phyloP scores from a whole-genome alignment of 1,284 basidiomycete genomes.

The Tausonia pullulans region DNA sequence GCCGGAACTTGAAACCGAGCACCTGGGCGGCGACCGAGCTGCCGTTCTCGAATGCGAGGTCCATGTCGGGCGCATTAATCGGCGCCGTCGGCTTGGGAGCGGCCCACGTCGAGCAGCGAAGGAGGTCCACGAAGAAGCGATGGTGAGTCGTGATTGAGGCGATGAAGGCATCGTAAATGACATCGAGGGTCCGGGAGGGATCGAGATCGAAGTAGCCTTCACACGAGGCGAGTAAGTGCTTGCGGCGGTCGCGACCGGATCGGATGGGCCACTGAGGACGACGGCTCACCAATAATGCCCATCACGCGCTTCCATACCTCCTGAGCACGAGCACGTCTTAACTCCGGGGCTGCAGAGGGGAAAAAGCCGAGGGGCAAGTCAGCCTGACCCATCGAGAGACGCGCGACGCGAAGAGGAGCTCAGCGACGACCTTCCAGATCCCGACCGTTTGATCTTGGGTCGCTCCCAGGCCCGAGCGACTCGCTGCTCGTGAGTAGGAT shows the following conservation, averaged over 20 bases:
- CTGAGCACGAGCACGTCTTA: conserved; percentile 47
- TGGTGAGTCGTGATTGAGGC: conserved; percentile 72
- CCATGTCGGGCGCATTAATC: conserved; percentile 24
- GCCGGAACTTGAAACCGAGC: conserved; percentile 87
- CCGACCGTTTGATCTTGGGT: conserved; percentile 8
- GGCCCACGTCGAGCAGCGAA: conserved; percentile 74
- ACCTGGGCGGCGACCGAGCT: conserved; percentile 70
- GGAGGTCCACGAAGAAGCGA: conserved; percentile 79
- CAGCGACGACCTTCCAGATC: conserved; percentile 10
- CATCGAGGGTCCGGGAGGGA: conserved; percentile 83
- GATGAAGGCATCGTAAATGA: conserved; percentile 84
- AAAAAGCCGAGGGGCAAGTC: background rate
- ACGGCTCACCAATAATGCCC: conserved; percentile 52
- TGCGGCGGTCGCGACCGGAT: background rate
- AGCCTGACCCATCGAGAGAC: background rate
- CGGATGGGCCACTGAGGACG: background rate
- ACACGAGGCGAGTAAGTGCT: no score
- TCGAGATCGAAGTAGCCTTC: conserved; percentile 82
- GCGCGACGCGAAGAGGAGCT: background rate
- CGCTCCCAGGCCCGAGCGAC: conserved; percentile 19
- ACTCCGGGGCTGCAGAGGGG: background rate
- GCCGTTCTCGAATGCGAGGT: conserved; percentile 37
- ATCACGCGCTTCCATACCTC: conserved; percentile 77
- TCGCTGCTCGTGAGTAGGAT: conserved; percentile 64
- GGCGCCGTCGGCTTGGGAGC: conserved; percentile 20